phyloP scores from a whole-genome alignment of 306 rosid genomes.

The Cicer arietinum region DNA sequence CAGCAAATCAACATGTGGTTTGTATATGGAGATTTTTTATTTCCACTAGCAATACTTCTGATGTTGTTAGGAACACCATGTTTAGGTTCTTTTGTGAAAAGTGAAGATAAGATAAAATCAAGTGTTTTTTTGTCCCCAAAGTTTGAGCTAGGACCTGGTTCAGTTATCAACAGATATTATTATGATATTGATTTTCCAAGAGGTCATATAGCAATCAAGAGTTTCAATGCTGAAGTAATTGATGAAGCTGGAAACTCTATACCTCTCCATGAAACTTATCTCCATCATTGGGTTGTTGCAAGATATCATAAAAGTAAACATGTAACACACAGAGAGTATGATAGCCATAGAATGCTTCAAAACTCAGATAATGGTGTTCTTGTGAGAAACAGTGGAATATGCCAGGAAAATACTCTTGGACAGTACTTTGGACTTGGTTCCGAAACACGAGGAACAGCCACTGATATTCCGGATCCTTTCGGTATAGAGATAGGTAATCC shows the following conservation, averaged over 20 bases:
- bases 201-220: slow-evolving; percentile 73
- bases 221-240: slow-evolving; percentile 70
- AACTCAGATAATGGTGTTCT: background rate
- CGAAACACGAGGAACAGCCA: slow-evolving; percentile 64
- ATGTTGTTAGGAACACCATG: slow-evolving; percentile 43
- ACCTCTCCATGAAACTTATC: slow-evolving; percentile 77
- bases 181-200: slow-evolving; percentile 61
- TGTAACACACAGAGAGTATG: background rate
- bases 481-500: slow-evolving; percentile 74
- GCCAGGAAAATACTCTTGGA: slow-evolving; percentile 44
- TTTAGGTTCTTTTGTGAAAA: slow-evolving; percentile 44
- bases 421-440: slow-evolving; percentile 81
- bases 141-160: slow-evolving; percentile 67
- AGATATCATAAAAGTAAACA: slow-evolving; percentile 42
- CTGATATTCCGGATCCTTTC: slow-evolving; percentile 65
- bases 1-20: slow-evolving; percentile 59
- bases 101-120: slow-evolving; percentile 49
- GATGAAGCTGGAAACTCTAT: slow-evolving; percentile 65
- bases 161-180: slow-evolving; percentile 55
- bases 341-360: background rate
- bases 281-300: slow-evolving; percentile 68
- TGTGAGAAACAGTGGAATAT: slow-evolving; percentile 61
- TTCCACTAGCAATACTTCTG: slow-evolving; percentile 40
- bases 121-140: slow-evolving; percentile 61
- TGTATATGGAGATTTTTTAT: slow-evolving; percentile 26